A percentile compares a stretch with the other conserved stretches of the same genome.
Conservation (phyloP, 331 rosid species). For the Malus hybrid region DNA sequence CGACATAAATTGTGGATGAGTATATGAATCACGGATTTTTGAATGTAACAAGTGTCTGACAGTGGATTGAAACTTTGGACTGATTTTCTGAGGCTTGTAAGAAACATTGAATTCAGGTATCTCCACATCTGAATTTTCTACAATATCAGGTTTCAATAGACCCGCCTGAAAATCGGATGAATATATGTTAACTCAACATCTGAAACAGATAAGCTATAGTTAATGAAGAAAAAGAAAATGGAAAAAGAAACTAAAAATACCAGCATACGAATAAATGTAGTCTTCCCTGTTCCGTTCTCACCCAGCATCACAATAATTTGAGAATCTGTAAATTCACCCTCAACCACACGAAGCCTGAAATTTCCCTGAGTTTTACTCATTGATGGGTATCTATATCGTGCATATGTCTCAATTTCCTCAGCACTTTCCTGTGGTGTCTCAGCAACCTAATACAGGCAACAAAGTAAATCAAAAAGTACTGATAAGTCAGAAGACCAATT, state of each 20-base stretch:
- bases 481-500: constrained; percentile 5
- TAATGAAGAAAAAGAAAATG: neutral
- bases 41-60: constrained; percentile 71
- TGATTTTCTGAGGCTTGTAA: constrained; percentile 96
- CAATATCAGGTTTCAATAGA: constrained; percentile 73
- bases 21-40: constrained; percentile 80
- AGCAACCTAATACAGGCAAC: constrained; percentile 65
- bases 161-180: constrained; percentile 63
- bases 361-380: constrained; percentile 89
- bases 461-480: neutral
- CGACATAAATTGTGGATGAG: constrained; percentile 86
- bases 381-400: constrained; percentile 84
- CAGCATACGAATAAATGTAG: constrained; percentile 98
- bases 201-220: neutral
- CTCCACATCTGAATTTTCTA: constrained; percentile 70
- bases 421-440: constrained; percentile 97
- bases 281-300: constrained; percentile 98
- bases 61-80: constrained; percentile 77
- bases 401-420: constrained; percentile 87
- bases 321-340: constrained; percentile 97
- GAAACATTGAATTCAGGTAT: constrained; percentile 97
- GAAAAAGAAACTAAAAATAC: constrained; percentile 31
- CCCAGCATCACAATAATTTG: constrained; percentile 98
- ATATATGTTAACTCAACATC: neutral
- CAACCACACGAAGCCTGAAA: constrained; percentile 74